Conservation (phyloP, 2,329 filamentous ascomycete species). For the Paecilomyces fulvus region DNA sequence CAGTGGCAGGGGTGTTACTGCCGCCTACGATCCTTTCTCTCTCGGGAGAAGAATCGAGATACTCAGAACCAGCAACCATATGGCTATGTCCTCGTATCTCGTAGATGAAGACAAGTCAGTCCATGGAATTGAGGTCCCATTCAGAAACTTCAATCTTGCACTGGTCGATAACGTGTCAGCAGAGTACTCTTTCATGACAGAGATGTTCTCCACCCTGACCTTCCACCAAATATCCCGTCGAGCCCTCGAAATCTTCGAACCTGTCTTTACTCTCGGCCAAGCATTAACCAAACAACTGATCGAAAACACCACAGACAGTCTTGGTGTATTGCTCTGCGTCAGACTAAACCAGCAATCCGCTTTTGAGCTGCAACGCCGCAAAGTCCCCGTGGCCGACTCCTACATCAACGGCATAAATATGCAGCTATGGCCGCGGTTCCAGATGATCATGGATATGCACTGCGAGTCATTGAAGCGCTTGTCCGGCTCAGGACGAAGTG, state of each 20-base stretch:
- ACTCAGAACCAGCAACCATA: constrained; percentile 62
- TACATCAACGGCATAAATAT: constrained; percentile 96
- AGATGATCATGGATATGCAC: constrained; percentile 87
- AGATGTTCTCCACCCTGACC: constrained; percentile 76
- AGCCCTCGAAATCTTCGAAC: constrained; percentile 81
- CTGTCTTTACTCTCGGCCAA: constrained; percentile 78
- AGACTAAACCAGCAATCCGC: constrained; percentile 88
- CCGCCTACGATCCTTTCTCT: constrained; percentile 73
- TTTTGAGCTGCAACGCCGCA: constrained; percentile 85
- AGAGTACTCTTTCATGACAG: constrained; percentile 87
- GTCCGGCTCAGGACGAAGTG: constrained; percentile 38
- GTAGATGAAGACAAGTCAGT: constrained; percentile 81
- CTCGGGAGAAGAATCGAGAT: constrained; percentile 79
- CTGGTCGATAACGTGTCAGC: constrained; percentile 88
- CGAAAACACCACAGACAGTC: constrained; percentile 68
- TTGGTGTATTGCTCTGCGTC: constrained; percentile 85
- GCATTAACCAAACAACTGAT: constrained; percentile 66
- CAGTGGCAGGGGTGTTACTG: constrained; percentile 28
- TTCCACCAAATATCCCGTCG: constrained; percentile 71
- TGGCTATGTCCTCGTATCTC: constrained; percentile 76
- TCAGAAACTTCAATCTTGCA: constrained; percentile 90
- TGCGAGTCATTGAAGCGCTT: constrained; percentile 71
- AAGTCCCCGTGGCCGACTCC: constrained; percentile 77
- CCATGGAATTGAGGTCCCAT: constrained; percentile 83
- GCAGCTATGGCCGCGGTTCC: constrained; percentile 92